Percentiles rank a stretch among this genome's conserved stretches.
Evolutionary conservation across 2,329 filamentous ascomycete genomes (phyloP).

Genomic region (Fusarium euwallaceae): DNA sequence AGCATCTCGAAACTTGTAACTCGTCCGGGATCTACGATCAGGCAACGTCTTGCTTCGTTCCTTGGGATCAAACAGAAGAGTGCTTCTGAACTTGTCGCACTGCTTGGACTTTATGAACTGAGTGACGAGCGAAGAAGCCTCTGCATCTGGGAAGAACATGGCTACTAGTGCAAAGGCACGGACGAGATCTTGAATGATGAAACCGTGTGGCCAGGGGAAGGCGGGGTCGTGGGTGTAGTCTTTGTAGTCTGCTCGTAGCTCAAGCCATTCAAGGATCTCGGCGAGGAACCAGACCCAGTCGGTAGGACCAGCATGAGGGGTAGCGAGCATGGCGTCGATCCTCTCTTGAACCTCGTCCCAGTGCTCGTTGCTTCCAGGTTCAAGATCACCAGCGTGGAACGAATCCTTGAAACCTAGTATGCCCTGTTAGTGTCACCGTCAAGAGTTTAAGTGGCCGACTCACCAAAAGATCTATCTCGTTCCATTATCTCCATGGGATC

Average conservation of each 20-base stretch:
- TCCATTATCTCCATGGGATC: slow-evolving; percentile 44
- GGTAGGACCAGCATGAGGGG: slow-evolving; percentile 16
- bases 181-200: slow-evolving; percentile 45
- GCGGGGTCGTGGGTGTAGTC: slow-evolving; percentile 16
- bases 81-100: slow-evolving; percentile 32
- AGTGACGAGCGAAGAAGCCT: slow-evolving; percentile 21
- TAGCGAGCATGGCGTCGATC: slow-evolving; percentile 34
- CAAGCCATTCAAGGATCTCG: slow-evolving; percentile 43
- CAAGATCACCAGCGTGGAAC: slow-evolving; percentile 46
- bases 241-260: slow-evolving; percentile 27
- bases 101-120: slow-evolving; percentile 34
- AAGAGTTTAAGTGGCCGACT: neutral
- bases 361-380: slow-evolving; percentile 40
- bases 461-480: slow-evolving; percentile 40
- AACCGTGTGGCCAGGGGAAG: slow-evolving; percentile 44
- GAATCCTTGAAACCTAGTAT: slow-evolving; percentile 42
- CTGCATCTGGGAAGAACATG: slow-evolving; percentile 46
- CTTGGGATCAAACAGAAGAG: slow-evolving; percentile 37
- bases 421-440: neutral
- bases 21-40: slow-evolving; percentile 42
- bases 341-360: slow-evolving; percentile 34
- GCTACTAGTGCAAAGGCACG: slow-evolving; percentile 41
- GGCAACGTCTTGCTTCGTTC: slow-evolving; percentile 37
- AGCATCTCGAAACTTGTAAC: slow-evolving; percentile 39
- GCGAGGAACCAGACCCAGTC: slow-evolving; percentile 45